Base-by-base conservation (phyloP, 2,329 filamentous ascomycete species). In the Diaporthe destruens region DNA sequence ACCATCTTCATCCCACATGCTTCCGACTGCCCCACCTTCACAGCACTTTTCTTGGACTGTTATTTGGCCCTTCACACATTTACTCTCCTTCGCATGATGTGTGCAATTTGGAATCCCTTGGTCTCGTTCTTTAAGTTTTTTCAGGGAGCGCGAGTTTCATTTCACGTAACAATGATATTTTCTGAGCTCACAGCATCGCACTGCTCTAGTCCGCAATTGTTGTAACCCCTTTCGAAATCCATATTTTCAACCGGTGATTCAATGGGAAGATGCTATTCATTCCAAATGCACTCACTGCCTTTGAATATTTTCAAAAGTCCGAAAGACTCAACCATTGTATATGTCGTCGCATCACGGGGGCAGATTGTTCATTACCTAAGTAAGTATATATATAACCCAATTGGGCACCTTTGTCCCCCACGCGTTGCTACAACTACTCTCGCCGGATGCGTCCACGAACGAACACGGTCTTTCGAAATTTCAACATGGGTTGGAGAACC, bases 391-490 rank as follows among this genome's bases (percentile, higher is more conserved):
- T 29, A 2, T 5, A 29, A 29, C 29, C 29, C 29, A 29, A 2
- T 5, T 29, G 29, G 29, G 29, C 44, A 51, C 25, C 61, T 66
- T 66, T 66, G 61, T 66, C 20, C 32, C 8, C 12, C 3, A 4
- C 12, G 1, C 1, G 14, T 39, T 25, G 47, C n/a, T 32, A 53
- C 61, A 36, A 36, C 29, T 11, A 18, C 18, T 9, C 12, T 12
- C 61, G 44, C 61, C 61, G 61, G 61, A 66, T 66, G 47, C 61
- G 61, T 66, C 61, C 8, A 36, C 14, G 61, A 29, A 20, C n/a
- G 6, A 25, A 23, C 6, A 9, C 18, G 49, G 61, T 29, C 47
- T 20, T n/a, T 34, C 16, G 11, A 14, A 4, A n/a, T 39, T 14
- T 51, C 44, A 53, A 29, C 11, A 53, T 25, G n/a, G 42, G 23